Evolutionary conservation across 768 basidiomycete genomes (phyloP).

Genomic region (Amylocystis lapponica): DNA sequence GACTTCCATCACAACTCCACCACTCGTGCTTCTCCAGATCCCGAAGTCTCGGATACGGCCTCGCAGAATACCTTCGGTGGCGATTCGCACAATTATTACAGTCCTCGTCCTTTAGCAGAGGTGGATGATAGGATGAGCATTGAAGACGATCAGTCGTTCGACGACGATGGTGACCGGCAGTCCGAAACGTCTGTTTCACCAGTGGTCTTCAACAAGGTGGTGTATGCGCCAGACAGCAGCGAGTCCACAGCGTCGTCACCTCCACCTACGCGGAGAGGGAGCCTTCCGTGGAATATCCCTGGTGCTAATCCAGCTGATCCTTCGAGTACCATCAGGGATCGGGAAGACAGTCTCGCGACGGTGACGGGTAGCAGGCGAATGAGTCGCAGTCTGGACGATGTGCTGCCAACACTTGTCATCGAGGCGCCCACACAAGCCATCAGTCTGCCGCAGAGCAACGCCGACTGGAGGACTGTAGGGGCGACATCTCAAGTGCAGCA

Average conservation of each 20-base stretch:
- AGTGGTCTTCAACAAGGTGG: conserved; percentile 7
- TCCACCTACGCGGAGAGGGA: conserved; percentile 50
- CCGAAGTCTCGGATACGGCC: conserved; percentile 33
- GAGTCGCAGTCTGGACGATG: conserved; percentile 56
- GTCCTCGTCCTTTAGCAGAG: conserved; percentile 18
- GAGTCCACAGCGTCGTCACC: conserved; percentile 3
- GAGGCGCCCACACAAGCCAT: conserved; percentile 32
- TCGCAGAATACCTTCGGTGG: conserved; percentile 47
- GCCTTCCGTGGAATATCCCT: conserved; percentile 58
- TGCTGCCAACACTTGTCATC: conserved; percentile 17
- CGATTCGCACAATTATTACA: conserved; percentile 20
- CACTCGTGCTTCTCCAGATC: conserved; percentile 11
- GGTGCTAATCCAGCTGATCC: conserved; percentile 23
- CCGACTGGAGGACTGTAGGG: conserved; percentile 49
- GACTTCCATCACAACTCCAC: conserved; percentile 20
- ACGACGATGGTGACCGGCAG: conserved; percentile 13
- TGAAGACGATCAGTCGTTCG: conserved; percentile 35
- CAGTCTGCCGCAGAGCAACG: conserved; percentile 35
- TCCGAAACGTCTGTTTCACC: conserved; percentile 4
- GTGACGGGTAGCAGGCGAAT: conserved; percentile 39
- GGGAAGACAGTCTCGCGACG: conserved; percentile 54
- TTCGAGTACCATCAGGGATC: conserved; percentile 31
- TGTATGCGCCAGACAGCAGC: background rate
- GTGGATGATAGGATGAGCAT: conserved; percentile 11
- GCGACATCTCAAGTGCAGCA: conserved; percentile 29